These are phyloP conservation scores for Sesbania bispinosa DNA, from an alignment of 306 rosid genomes.

Conservation along the genomic window DNA sequence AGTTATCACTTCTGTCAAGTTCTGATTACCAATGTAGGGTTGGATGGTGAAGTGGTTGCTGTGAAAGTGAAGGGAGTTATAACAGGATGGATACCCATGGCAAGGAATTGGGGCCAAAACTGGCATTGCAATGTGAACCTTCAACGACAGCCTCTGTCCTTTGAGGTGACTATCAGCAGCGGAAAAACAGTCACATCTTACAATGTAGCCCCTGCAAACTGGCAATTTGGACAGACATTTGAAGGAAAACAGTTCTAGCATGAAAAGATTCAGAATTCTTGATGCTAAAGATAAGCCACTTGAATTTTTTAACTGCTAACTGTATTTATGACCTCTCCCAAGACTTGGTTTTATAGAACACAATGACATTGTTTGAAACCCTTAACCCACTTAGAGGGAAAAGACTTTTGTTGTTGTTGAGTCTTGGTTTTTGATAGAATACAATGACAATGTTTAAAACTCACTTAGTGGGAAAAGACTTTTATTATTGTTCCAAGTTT, in stretches of 20 bases:
- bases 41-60: slow-evolving; percentile 66
- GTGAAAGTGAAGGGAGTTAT: slow-evolving; percentile 78
- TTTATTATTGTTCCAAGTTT: background rate
- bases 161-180: slow-evolving; percentile 56
- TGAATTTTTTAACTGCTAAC: background rate
- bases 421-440: too few species aligned
- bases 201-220: slow-evolving; percentile 53
- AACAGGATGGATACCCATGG: slow-evolving; percentile 81
- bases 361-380: background rate
- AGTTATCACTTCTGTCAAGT: slow-evolving; percentile 60
- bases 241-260: slow-evolving; percentile 66
- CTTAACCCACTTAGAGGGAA: too few species aligned
- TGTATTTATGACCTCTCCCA: background rate
- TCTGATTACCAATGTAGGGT: slow-evolving; percentile 52
- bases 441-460: too few species aligned
- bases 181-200: slow-evolving; percentile 67
- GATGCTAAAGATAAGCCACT: background rate
- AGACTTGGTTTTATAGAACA: background rate
- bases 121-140: slow-evolving; percentile 72
- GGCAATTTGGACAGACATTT: slow-evolving; percentile 65
- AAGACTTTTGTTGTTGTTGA: too few species aligned
- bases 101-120: slow-evolving; percentile 67
- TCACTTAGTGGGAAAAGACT: too few species aligned
- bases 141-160: slow-evolving; percentile 66
- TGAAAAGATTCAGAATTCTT: slow-evolving; percentile 4